A percentile compares a stretch with the other conserved stretches of the same genome.
These are phyloP conservation scores for Papiliotrema nemorosa DNA, from an alignment of 1,284 basidiomycete species.

Conservation along the genomic window DNA sequence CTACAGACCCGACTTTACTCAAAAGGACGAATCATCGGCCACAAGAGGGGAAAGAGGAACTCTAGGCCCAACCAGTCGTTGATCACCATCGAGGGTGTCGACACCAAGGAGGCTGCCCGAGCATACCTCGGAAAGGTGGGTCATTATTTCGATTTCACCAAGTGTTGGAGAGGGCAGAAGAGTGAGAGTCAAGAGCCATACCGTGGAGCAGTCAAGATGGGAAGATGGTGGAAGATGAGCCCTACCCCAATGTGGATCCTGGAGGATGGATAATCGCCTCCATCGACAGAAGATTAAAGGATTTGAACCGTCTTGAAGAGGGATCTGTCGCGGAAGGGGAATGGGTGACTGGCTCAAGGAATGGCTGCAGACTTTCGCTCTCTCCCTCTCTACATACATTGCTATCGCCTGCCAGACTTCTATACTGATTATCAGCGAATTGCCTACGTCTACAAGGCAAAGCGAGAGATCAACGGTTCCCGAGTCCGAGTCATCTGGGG, in stretches of 20 bases:
- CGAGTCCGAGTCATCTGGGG: conserved; percentile 98
- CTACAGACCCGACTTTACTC: conserved; percentile 66
- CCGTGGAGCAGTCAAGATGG: background rate
- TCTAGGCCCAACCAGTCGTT: conserved; percentile 91
- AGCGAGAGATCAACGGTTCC: conserved; percentile 85
- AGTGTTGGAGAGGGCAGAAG: conserved; percentile 1
- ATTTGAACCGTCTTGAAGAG: no score
- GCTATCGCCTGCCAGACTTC: no score
- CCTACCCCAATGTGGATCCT: no score
- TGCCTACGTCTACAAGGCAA: conserved; percentile 96
- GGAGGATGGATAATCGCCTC: no score
- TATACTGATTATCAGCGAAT: conserved; percentile 62
- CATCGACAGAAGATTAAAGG: no score
- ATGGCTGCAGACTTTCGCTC: no score
- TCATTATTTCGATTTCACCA: background rate
- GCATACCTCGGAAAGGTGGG: conserved; percentile 98
- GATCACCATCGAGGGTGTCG: conserved; percentile 95
- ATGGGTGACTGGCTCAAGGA: no score
- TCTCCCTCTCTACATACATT: no score
- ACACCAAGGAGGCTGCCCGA: conserved; percentile 87
- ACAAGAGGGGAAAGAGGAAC: conserved; percentile 99
- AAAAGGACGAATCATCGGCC: conserved; percentile 95
- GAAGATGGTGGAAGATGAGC: no score
- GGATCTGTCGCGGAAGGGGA: no score
- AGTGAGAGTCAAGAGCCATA: background rate